These are phyloP conservation scores for Penicillium soppii DNA, from an alignment of 495 filamentous ascomycete species.

Conservation along the genomic window DNA sequence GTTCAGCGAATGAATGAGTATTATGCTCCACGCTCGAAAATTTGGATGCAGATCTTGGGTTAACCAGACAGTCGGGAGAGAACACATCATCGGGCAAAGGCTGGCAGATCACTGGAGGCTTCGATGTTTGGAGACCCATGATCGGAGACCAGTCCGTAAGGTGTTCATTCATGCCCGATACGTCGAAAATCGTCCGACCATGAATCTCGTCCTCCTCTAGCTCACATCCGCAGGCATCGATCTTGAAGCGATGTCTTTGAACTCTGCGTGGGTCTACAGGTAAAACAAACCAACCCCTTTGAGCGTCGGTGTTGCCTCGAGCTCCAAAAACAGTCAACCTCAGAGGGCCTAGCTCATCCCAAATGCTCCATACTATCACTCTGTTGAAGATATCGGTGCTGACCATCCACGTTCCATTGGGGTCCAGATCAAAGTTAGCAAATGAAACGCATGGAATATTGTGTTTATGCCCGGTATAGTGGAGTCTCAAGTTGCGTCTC, in stretches of 20 bases:
- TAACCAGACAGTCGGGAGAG: conserved; percentile 25
- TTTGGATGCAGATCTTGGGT: not conserved
- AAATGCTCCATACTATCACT: conserved; percentile 67
- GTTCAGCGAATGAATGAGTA: not conserved
- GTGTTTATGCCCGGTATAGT: conserved; percentile 44
- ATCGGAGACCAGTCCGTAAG: conserved; percentile 29
- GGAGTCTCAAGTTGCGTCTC: conserved; percentile 39
- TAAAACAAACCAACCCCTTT: conserved; percentile 49
- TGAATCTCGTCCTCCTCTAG: conserved; percentile 21
- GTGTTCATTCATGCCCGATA: conserved; percentile 24
- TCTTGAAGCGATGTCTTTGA: conserved; percentile 26
- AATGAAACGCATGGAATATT: conserved; percentile 86
- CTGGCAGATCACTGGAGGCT: not conserved
- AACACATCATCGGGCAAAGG: conserved; percentile 30
- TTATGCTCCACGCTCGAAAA: not conserved
- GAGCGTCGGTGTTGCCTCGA: conserved; percentile 9
- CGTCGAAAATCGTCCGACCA: conserved; percentile 26
- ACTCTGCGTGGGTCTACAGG: conserved; percentile 51
- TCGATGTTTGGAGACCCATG: not conserved
- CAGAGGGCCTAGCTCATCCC: conserved; percentile 38
- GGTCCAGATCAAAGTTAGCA: conserved; percentile 59
- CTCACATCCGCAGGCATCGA: conserved; percentile 48
- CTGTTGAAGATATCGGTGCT: conserved; percentile 72
- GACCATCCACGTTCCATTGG: conserved; percentile 65
- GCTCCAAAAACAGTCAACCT: conserved; percentile 30